These are phyloP conservation scores for Inonotus obliquus DNA, from an alignment of 1,284 basidiomycete genomes.

Conservation along the genomic window DNA sequence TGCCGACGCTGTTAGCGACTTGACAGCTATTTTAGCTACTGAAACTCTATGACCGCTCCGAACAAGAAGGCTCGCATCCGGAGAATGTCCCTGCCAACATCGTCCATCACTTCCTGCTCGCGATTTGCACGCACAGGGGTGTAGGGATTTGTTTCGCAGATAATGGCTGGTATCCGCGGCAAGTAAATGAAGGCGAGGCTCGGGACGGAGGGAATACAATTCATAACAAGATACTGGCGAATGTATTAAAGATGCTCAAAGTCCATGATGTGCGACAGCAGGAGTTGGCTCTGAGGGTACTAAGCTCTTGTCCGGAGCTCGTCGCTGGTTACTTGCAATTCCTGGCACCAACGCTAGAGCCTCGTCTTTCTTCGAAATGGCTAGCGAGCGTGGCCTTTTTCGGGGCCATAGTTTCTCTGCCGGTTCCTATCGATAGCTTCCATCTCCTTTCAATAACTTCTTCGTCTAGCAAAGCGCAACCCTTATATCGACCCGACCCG, in stretches of 20 bases:
- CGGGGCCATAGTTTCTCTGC: conserved; percentile 70
- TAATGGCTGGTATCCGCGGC: conserved; percentile 85
- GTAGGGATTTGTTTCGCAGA: conserved; percentile 86
- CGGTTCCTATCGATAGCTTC: conserved; percentile 66
- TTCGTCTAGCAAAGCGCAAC: conserved; percentile 25
- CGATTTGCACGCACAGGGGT: conserved; percentile 81
- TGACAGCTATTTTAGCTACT: conserved; percentile 43
- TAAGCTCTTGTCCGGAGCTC: conserved; percentile 81
- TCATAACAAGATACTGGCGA: conserved; percentile 83
- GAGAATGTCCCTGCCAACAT: conserved; percentile 72
- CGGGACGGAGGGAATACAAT: conserved; percentile 47
- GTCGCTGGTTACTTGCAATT: conserved; percentile 76
- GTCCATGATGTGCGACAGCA: conserved; percentile 85
- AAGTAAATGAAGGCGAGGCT: conserved; percentile 33
- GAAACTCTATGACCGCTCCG: conserved; percentile 61
- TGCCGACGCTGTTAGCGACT: background rate
- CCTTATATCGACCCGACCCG: conserved; percentile 59
- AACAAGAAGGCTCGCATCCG: conserved; percentile 45
- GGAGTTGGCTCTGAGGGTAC: conserved; percentile 76
- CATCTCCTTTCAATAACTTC: conserved; percentile 34
- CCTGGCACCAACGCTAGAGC: conserved; percentile 76
- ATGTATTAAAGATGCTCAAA: conserved; percentile 68
- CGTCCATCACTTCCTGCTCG: conserved; percentile 83
- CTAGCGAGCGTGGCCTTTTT: conserved; percentile 83
- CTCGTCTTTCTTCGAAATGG: conserved; percentile 85